Base-by-base conservation (phyloP, 1,284 basidiomycete genomes). In the Inonotus hispidus region DNA sequence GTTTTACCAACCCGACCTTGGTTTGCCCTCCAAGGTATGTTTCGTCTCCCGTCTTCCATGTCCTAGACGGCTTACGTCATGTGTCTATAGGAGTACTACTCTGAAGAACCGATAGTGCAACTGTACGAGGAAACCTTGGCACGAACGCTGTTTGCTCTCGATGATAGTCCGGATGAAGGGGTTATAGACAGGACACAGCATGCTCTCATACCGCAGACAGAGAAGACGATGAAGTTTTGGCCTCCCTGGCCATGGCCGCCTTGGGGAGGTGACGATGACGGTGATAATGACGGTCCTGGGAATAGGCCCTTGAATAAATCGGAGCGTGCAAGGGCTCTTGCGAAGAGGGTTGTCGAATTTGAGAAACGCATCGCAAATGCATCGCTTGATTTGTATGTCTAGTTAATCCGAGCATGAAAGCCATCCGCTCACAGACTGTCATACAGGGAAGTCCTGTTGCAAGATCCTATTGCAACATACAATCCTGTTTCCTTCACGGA, bases 241-340 rank as follows among this genome's bases (percentile, higher is more conserved):
- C 89, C 90, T 53, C 88, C 89, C 55, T 92, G 89, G 88, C 92
- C 92, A 1, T 94, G 91, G 91, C 92, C 92, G 68, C 86, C 87
- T 21, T 86, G 87, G 80, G 87, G 83, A 62, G 79, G 74, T 55
- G 85, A 87, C 60, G 83, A 80, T 35, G 82, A 82, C 37, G 82
- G 81, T 43, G 80, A 79, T 58, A 76, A 76, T 38, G 76, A 79
- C 63, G 77, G 76, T 25, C 75, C 75, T 74, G 76, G 43, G 11
- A 69, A 76, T n/a, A 75, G 77, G 38, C 73, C 74, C 0, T 69
- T 74, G 59, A 74, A 74, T 59, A 72, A 71, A 32, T 70, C 72
- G 1, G 69, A 82, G 62, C 78, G 79, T 61, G 84, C 85, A 16
- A 79, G 78, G 37, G 80, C 82, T 60, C 77, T 95, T 3, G 89